Evolutionary conservation across 768 basidiomycete genomes (phyloP).

Genomic region (Serendipita sp.): DNA sequence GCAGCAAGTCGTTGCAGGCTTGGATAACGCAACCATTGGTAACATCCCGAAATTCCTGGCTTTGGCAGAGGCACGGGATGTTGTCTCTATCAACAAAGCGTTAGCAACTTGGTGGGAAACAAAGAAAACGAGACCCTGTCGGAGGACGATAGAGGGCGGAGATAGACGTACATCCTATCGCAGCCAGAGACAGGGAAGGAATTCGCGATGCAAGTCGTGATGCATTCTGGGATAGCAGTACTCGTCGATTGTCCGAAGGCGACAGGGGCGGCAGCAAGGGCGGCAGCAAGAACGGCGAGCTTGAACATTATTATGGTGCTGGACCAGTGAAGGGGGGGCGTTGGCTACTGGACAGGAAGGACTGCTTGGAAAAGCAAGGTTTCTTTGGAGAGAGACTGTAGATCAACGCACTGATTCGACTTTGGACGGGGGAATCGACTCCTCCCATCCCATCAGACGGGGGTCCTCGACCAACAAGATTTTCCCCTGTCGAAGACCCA

Average conservation of each 20-base stretch:
- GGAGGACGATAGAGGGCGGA: too few species aligned
- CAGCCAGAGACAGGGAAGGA: constrained; percentile 1
- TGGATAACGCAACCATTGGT: constrained; percentile 22
- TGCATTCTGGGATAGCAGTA: neutral
- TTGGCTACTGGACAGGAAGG: neutral
- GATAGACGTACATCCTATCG: neutral
- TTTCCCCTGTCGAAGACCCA: too few species aligned
- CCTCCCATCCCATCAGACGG: too few species aligned
- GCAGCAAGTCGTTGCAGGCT: constrained; percentile 23
- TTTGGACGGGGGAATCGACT: neutral
- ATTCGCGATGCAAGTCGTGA: neutral
- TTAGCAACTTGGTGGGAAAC: neutral
- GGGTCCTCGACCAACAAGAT: too few species aligned
- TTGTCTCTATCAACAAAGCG: constrained; percentile 21
- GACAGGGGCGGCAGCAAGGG: neutral
- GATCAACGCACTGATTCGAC: neutral
- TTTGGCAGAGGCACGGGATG: constrained; percentile 27
- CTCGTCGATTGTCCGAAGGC: neutral
- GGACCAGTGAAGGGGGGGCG: neutral
- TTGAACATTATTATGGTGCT: neutral
- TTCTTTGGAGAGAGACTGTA: neutral
- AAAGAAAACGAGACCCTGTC: too few species aligned
- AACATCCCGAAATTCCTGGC: constrained; percentile 22
- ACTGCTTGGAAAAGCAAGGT: neutral
- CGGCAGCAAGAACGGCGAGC: constrained; percentile 2